Base-by-base conservation (phyloP, 495 filamentous ascomycete species). In the Parmelia sp. region DNA sequence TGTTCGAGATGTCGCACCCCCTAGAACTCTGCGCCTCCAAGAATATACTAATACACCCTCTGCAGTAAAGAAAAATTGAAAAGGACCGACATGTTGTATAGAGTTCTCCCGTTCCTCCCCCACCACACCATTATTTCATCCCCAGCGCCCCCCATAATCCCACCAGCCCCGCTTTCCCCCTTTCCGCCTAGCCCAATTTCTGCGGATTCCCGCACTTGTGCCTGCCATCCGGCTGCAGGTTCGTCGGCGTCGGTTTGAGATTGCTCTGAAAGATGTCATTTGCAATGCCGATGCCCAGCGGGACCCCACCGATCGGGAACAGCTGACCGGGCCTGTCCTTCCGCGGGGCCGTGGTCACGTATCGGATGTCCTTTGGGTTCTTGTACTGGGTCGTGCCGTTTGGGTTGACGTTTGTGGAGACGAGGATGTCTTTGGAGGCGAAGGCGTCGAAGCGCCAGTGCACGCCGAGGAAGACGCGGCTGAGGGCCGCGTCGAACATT, bases 401-500 rank as follows among this genome's bases (percentile, higher is more conserved):
- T 65, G 60, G 14, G 55, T 69, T 60, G 12, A 71, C 29, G 17
- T 56, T 60, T 40, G 45, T 67, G 9, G 64, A 61, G 25, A 51
- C 55, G 19, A 71, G 58, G 11, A 72, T 66, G 61, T 76, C 74
- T n/a, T 57, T 60, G 21, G 66, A 42, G 8, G 70, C 65, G 37
- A 71, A 73, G 33, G 72, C 71, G 63, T 75, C 73, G 61, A 75
- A 75, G 42, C 65, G 60, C 73, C 72, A 75, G 55, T 75, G 73
- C 31, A 75, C 73, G 29, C 73, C 73, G 6, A 75, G 68, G 51
- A 42, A 75, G 57, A 75, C 62, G 25, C 73, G 73, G n/a, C 65
- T 70, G 60, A 75, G 57, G 3, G 62, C 73, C 37, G 72, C 73
- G 23, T 72, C 72, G 61, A 74, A 75, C 44, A 75, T 75, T 39